These are phyloP conservation scores for Tilletiopsis washingtonensis DNA, from an alignment of 1,284 basidiomycete genomes.

Conservation along the genomic window DNA sequence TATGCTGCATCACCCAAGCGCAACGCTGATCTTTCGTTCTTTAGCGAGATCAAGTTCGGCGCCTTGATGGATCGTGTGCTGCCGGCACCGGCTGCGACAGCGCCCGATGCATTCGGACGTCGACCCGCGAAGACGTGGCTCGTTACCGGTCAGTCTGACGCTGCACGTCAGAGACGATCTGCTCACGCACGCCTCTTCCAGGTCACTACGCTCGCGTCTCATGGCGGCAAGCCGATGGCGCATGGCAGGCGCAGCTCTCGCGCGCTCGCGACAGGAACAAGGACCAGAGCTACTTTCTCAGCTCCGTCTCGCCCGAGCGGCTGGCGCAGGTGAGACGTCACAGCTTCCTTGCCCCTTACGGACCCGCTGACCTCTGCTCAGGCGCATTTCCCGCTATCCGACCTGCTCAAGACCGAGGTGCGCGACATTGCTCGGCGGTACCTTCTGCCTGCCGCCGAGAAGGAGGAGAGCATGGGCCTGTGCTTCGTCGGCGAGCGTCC, in stretches of 20 bases:
- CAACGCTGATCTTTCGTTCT: too few species aligned
- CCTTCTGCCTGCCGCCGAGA: conserved; percentile 65
- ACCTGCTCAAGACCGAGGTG: conserved; percentile 54
- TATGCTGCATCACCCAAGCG: conserved; percentile 46
- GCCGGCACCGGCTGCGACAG: not conserved
- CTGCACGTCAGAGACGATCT: not conserved
- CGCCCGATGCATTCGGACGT: not conserved
- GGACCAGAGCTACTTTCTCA: conserved; percentile 91
- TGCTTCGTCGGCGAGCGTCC: conserved; percentile 75
- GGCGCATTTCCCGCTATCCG: conserved; percentile 56
- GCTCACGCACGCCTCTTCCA: conserved; percentile 26
- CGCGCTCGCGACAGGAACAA: conserved; percentile 53
- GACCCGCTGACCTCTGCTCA: too few species aligned
- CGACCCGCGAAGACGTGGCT: conserved; percentile 51
- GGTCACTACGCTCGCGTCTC: conserved; percentile 82
- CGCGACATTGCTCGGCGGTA: conserved; percentile 65
- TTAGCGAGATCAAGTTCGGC: conserved; percentile 92
- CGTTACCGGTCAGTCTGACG: conserved; percentile 61
- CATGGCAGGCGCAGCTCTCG: conserved; percentile 12
- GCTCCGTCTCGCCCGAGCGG: conserved; percentile 44
- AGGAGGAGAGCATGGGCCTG: conserved; percentile 89
- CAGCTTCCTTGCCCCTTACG: too few species aligned
- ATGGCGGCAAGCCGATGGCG: not conserved
- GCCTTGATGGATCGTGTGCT: conserved; percentile 59
- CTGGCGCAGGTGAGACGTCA: conserved; percentile 56